Evolutionary conservation across 2,329 filamentous ascomycete species (phyloP).

Genomic region (Fusarium camptoceras): DNA sequence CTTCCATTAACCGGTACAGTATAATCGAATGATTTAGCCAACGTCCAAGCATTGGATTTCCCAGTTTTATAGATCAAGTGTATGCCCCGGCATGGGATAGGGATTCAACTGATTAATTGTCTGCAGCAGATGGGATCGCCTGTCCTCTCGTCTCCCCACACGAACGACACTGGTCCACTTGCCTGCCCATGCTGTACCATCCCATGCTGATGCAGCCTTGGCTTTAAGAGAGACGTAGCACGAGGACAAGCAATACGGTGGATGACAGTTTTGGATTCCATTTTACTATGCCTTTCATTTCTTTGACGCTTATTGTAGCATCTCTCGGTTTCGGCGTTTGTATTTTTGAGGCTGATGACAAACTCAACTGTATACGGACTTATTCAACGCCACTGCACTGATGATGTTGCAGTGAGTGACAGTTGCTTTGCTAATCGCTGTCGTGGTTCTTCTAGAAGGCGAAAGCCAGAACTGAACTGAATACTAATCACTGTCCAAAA

Average conservation of each 20-base stretch:
- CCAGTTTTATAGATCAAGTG: conserved; percentile 1
- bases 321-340: background rate
- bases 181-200: background rate
- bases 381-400: conserved; percentile 3
- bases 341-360: conserved; percentile 12
- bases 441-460: background rate
- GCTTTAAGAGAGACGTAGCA: background rate
- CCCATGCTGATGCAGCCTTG: conserved; percentile 4
- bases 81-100: background rate
- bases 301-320: background rate
- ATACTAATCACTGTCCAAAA: conserved; percentile 5
- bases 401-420: conserved; percentile 1
- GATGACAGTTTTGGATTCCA: background rate
- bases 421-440: conserved; percentile 7
- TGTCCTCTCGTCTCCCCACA: conserved; percentile 28
- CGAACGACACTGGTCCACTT: conserved; percentile 15
- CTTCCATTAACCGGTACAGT: conserved; percentile 2
- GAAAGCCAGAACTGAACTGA: background rate
- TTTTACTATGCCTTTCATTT: background rate
- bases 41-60: conserved; percentile 2
- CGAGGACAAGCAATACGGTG: conserved; percentile 17
- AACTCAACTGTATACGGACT: conserved; percentile 5
- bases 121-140: conserved; percentile 2
- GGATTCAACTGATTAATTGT: background rate
- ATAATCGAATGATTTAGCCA: conserved; percentile 26